A percentile compares a stretch with the other conserved stretches of the same genome.
These are phyloP conservation scores for Acanthamoeba royreba DNA, from an alignment of 208 protist species.

Conservation along the genomic window DNA sequence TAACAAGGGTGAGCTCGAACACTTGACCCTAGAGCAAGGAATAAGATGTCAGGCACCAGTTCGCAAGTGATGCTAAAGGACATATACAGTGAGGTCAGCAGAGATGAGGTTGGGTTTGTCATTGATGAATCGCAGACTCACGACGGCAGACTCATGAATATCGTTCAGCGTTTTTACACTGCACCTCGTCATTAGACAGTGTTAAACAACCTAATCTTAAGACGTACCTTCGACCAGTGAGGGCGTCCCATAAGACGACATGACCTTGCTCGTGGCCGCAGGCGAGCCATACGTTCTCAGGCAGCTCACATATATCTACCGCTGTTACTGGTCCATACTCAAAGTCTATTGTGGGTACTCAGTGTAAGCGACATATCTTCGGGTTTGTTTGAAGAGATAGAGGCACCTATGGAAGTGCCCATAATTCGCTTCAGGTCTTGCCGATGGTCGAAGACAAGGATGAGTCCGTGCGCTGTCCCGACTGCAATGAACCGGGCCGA, in stretches of 20 bases:
- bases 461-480: constrained; percentile 19
- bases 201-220: not conserved
- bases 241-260: constrained; percentile 25
- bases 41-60: not conserved
- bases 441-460: constrained; percentile 18
- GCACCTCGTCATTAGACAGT: not conserved
- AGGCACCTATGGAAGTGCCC: constrained; percentile 23
- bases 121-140: constrained; percentile 11
- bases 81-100: not conserved
- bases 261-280: constrained; percentile 37
- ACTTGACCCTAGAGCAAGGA: not conserved
- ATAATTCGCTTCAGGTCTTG: constrained; percentile 45
- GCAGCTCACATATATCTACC: not conserved
- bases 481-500: not conserved
- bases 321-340: constrained; percentile 35
- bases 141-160: not conserved
- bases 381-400: not conserved
- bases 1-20: not conserved
- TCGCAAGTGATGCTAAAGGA: not conserved
- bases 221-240: not conserved
- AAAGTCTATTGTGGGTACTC: not conserved
- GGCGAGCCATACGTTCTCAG: constrained; percentile 16
- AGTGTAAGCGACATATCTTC: not conserved
- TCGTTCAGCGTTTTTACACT: constrained; percentile 12
- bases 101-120: not conserved